Evolutionary conservation across 495 filamentous ascomycete genomes (phyloP).

Genomic region (Penicillium tannophilum): DNA sequence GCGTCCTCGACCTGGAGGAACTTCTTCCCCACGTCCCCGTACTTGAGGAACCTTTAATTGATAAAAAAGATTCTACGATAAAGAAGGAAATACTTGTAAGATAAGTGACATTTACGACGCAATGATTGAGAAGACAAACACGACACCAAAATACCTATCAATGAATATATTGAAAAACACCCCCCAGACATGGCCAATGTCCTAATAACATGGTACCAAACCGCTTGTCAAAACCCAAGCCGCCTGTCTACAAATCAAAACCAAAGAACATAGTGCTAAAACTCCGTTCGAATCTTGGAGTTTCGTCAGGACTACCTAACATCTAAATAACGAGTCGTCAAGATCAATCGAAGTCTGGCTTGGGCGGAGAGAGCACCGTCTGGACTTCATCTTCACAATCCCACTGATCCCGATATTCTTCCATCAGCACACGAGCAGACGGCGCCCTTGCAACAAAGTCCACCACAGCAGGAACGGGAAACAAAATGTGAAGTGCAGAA

Average conservation of each 20-base stretch:
- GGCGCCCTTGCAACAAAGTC: constrained; percentile 24
- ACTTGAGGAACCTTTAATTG: not conserved
- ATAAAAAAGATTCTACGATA: not conserved
- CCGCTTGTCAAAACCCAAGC: too few relatives aligned
- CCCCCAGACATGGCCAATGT: too few relatives aligned
- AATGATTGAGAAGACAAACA: not conserved
- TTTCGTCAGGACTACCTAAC: too few relatives aligned
- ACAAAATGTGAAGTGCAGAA: constrained; percentile 20
- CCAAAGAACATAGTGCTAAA: too few relatives aligned
- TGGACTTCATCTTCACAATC: constrained; percentile 14
- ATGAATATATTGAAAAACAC: too few relatives aligned
- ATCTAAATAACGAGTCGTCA: not conserved
- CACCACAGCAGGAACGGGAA: constrained; percentile 16
- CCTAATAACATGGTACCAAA: too few relatives aligned
- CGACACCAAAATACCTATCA: not conserved
- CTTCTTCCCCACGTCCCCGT: not conserved
- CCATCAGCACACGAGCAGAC: constrained; percentile 19
- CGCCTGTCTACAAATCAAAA: too few relatives aligned
- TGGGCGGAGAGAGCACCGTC: not conserved
- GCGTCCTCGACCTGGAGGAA: not conserved
- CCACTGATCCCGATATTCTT: constrained; percentile 22
- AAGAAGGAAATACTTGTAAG: not conserved
- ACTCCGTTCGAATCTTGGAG: too few relatives aligned
- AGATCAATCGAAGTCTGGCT: not conserved
- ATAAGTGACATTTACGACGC: not conserved